Conservation (phyloP, 345 rosid genomes). For the Garcia nutans region DNA sequence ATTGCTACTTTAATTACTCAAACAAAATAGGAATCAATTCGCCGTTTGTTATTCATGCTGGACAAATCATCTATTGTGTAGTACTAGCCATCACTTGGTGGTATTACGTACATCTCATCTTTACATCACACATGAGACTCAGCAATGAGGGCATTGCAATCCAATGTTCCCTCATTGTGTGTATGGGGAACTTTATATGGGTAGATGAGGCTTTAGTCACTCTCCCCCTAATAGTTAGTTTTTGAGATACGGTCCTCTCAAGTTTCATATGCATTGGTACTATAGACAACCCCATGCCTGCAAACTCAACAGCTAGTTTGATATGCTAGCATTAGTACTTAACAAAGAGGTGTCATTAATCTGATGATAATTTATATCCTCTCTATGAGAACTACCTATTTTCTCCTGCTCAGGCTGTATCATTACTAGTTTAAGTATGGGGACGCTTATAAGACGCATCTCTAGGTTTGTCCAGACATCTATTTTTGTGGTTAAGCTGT, state of each 20-base stretch:
- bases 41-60: background rate
- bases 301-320: too few relatives aligned
- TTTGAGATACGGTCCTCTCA: too few relatives aligned
- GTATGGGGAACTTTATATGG: too few relatives aligned
- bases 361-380: background rate
- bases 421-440: background rate
- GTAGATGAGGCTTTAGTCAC: too few relatives aligned
- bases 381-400: background rate
- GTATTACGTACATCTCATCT: background rate
- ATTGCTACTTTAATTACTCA: slow-evolving; percentile 1
- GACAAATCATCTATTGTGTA: background rate
- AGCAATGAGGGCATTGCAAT: background rate
- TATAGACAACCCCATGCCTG: too few relatives aligned
- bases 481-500: too few relatives aligned
- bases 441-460: background rate
- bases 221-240: too few relatives aligned
- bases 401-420: background rate
- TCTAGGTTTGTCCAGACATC: too few relatives aligned
- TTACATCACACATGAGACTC: background rate
- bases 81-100: background rate
- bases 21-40: slow-evolving; percentile 1
- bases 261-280: too few relatives aligned
- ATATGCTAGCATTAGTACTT: too few relatives aligned
- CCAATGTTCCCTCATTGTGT: too few relatives aligned
- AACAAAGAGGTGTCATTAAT: background rate